These are phyloP conservation scores for Solanum ossicruentum DNA, from an alignment of 257 asterid species.

Conservation along the genomic window DNA sequence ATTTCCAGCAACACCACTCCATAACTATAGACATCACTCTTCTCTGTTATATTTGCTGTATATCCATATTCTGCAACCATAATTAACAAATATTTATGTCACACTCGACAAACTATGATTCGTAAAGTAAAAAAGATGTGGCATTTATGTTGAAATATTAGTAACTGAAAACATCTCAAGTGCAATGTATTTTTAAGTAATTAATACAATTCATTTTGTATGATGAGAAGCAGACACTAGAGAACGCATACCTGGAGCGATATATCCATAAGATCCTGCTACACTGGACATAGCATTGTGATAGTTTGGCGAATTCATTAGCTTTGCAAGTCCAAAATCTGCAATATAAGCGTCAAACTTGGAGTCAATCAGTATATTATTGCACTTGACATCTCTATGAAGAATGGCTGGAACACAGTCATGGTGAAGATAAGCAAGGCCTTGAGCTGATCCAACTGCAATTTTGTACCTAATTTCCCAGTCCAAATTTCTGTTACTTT, in stretches of 20 bases:
- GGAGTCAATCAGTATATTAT: slow-evolving; percentile 77
- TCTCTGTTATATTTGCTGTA: slow-evolving; percentile 74
- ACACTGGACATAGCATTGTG: slow-evolving; percentile 83
- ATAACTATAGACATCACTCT: slow-evolving; percentile 90
- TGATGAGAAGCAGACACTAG: neutral
- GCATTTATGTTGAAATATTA: neutral
- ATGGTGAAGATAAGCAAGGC: slow-evolving; percentile 88
- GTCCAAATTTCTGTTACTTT: slow-evolving; percentile 59
- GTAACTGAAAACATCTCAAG: neutral
- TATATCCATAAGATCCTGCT: slow-evolving; percentile 90
- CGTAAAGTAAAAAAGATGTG: neutral
- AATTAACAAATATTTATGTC: neutral
- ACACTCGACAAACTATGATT: neutral
- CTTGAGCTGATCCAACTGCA: slow-evolving; percentile 88
- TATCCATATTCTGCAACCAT: slow-evolving; percentile 78
- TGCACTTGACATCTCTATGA: slow-evolving; percentile 90
- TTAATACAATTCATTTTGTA: neutral
- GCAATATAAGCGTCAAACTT: slow-evolving; percentile 80
- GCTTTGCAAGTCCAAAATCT: slow-evolving; percentile 95
- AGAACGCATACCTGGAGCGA: slow-evolving; percentile 79
- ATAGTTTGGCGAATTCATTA: slow-evolving; percentile 74
- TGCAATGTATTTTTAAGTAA: neutral
- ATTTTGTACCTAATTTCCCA: slow-evolving; percentile 91
- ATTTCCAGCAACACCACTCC: slow-evolving; percentile 88
- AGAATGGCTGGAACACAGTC: slow-evolving; percentile 83